Percentiles rank a stretch among this genome's conserved stretches.
Evolutionary conservation across 2,329 filamentous ascomycete species (phyloP).

Genomic region (Trichoderma sp.): DNA sequence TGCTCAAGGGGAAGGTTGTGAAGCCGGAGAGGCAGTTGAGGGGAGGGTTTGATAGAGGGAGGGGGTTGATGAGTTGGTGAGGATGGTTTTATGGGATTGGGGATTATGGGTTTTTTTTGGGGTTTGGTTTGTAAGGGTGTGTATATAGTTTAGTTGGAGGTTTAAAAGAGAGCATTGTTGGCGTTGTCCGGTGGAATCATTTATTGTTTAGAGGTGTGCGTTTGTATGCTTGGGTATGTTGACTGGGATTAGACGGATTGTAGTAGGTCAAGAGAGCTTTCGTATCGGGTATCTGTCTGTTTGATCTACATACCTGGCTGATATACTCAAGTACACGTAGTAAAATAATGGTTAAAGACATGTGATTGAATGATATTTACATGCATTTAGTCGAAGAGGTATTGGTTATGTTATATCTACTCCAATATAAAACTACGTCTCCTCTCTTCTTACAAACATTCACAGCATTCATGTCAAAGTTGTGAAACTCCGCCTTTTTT

Average conservation of each 20-base stretch:
- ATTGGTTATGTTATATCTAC: too few relatives aligned
- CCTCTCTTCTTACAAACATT: neutral
- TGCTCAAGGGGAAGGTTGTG: slow-evolving; percentile 89
- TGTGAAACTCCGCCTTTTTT: too few relatives aligned
- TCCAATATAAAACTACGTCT: too few relatives aligned
- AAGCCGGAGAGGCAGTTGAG: slow-evolving; percentile 83
- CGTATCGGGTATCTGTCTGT: neutral
- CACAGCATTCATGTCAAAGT: too few relatives aligned
- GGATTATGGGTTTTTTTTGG: neutral
- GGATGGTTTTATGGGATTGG: neutral
- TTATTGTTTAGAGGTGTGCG: neutral
- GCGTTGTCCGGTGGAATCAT: neutral
- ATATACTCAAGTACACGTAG: neutral
- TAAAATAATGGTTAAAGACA: neutral
- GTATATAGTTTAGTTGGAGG: neutral
- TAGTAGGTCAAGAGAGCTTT: neutral
- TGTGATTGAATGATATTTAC: neutral
- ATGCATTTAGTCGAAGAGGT: too few relatives aligned
- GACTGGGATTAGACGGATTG: neutral
- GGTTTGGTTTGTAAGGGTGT: neutral
- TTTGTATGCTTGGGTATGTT: neutral
- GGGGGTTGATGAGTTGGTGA: slow-evolving; percentile 83
- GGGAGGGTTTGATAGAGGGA: slow-evolving; percentile 83
- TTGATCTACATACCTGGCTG: neutral
- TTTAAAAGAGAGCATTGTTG: neutral